These are phyloP conservation scores for Penicillium canariense DNA, from an alignment of 495 filamentous ascomycete genomes.

Conservation along the genomic window DNA sequence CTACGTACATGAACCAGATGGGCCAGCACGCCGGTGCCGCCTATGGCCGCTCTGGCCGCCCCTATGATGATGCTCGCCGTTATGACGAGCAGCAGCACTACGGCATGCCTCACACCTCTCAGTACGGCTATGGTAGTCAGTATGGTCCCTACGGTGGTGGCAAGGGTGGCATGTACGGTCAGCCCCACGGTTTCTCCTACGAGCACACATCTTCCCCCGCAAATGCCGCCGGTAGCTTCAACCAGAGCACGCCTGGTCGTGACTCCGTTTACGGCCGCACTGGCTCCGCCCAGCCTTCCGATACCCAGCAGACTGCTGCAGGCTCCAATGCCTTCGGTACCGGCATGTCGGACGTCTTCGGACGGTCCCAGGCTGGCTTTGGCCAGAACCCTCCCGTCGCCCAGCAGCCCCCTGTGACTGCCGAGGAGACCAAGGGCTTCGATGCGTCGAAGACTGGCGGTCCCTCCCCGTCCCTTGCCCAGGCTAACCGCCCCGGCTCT, in stretches of 20 bases:
- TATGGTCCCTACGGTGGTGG: slow-evolving; percentile 63
- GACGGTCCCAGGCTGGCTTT: slow-evolving; percentile 65
- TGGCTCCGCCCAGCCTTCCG: slow-evolving; percentile 69
- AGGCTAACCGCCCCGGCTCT: slow-evolving; percentile 78
- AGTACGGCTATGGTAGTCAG: slow-evolving; percentile 70
- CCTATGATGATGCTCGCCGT: slow-evolving; percentile 55
- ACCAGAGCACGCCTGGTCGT: slow-evolving; percentile 59
- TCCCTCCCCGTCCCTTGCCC: slow-evolving; percentile 80
- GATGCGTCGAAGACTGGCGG: slow-evolving; percentile 72
- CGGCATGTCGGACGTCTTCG: slow-evolving; percentile 76
- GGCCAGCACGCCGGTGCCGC: slow-evolving; percentile 39
- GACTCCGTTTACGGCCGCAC: slow-evolving; percentile 79
- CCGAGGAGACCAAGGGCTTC: slow-evolving; percentile 75
- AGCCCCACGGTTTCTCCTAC: slow-evolving; percentile 78
- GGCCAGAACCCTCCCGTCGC: slow-evolving; percentile 64
- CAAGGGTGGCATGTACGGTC: slow-evolving; percentile 78
- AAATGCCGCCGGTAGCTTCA: slow-evolving; percentile 61
- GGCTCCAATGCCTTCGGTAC: slow-evolving; percentile 61
- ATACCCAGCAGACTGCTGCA: slow-evolving; percentile 60
- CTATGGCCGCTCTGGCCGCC: slow-evolving; percentile 52
- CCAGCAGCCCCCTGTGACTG: slow-evolving; percentile 59
- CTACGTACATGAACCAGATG: slow-evolving; percentile 73
- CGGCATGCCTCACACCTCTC: slow-evolving; percentile 53
- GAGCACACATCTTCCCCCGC: slow-evolving; percentile 78
- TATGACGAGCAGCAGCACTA: slow-evolving; percentile 47